Conservation (phyloP, 139 green algal genomes). For the Haematococcus lacustris region DNA sequence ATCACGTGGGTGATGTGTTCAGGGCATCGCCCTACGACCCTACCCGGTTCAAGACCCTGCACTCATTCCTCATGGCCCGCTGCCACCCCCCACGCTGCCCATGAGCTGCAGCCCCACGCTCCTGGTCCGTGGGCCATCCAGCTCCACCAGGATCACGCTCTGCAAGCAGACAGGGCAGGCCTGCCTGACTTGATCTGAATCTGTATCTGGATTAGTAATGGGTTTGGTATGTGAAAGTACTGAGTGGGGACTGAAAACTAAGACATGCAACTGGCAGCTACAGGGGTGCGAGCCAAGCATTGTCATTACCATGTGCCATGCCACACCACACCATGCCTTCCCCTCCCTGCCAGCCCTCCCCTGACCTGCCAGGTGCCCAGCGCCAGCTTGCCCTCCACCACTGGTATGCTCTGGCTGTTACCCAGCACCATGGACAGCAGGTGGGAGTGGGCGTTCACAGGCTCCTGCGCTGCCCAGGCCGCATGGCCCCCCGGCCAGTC, state of each 20-base stretch:
- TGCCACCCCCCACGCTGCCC: no score
- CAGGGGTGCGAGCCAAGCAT: not conserved
- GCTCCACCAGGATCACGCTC: slow-evolving; percentile 66
- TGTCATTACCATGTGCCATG: not conserved
- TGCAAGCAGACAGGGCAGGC: slow-evolving; percentile 16
- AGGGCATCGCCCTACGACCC: no score
- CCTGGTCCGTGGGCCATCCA: slow-evolving; percentile 56
- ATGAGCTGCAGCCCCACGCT: slow-evolving; percentile 65
- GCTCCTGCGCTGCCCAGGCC: slow-evolving; percentile 57
- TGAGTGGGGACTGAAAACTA: no score
- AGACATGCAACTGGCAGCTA: no score
- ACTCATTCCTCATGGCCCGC: no score
- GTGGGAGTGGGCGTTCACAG: slow-evolving; percentile 72
- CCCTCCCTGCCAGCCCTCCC: not conserved
- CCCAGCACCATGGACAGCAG: slow-evolving; percentile 64
- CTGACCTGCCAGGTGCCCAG: slow-evolving; percentile 64
- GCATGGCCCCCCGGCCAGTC: slow-evolving; percentile 43
- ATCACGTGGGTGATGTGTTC: no score
- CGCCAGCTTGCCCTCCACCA: slow-evolving; percentile 40
- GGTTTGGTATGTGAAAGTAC: no score
- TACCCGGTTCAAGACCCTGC: no score
- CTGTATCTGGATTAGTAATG: no score
- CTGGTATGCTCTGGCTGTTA: slow-evolving; percentile 49
- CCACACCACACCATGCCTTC: not conserved
- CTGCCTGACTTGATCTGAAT: not conserved